Evolutionary conservation across 2,329 filamentous ascomycete genomes (phyloP), one percentile per base, ranked within the genome.

Genomic region (Botrytis tulipae): DNA sequence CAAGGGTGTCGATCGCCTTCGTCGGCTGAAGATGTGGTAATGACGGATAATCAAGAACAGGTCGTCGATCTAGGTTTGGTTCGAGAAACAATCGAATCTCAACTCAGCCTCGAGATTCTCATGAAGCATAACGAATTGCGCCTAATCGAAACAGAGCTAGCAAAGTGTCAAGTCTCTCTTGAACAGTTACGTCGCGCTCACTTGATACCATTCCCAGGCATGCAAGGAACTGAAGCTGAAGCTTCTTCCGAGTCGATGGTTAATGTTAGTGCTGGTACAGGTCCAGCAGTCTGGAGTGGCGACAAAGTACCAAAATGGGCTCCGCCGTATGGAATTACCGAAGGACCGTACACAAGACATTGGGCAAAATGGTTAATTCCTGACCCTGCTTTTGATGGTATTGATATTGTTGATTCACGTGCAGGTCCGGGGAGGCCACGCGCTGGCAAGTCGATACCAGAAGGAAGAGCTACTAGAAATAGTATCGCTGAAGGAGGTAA

Each of bases 351-450:
- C 83, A 91, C 94, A 75, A 91, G 94, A 78, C 96, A 98, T 84
- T 98, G 98, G 83, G 91, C 94, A 81, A 94, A 93, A 85, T 99
- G 96, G 96, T 89, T 99, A 77, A 91, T 98, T 74, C 93, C 93
- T 70, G 94, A 98, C 82, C 88, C 92, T 73, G 89, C 89, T 67
- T 98, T 98, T 82, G 95, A 98, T 82, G 92, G 92, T 73, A 81
- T 87, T 57, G 83, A 86, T 74, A 25, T 85, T 62, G 84, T 85
- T 62, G 84, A 87, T 77, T 78, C 78, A 76, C 72, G 77, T 65
- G 72, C 70, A 42, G 73, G 73, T 46, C 74, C 62, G 40, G 77
- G 79, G 59, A 74, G 76, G 68, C 77, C 78, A 75, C 78, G 79
- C 75, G 77, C 77, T 42, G 77, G 78, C 75, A 86, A 87, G 71